A percentile compares a stretch with the other conserved stretches of the same genome.
Conservation (phyloP, 2,329 filamentous ascomycete genomes). For the Torrubiella hemipterigena region DNA sequence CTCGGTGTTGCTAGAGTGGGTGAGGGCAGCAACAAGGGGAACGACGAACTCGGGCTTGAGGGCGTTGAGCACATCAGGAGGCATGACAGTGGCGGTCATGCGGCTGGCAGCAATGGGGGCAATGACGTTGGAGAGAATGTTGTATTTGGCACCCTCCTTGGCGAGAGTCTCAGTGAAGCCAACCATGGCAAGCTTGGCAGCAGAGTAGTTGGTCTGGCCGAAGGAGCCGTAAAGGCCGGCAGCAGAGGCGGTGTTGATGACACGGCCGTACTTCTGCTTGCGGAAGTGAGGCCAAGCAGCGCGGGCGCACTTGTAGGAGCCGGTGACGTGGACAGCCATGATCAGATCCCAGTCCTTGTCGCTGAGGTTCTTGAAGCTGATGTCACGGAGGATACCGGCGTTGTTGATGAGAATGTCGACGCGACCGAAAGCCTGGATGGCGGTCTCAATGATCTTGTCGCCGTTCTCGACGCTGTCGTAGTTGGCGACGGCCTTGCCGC, state of each 20-base stretch:
- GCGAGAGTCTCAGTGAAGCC: constrained; percentile 97
- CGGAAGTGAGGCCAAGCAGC: constrained; percentile 96
- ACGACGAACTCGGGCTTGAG: constrained; percentile 93
- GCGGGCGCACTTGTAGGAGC: constrained; percentile 87
- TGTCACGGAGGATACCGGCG: constrained; percentile 84
- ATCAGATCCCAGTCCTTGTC: constrained; percentile 95
- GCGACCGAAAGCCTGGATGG: constrained; percentile 69
- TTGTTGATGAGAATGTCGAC: constrained; percentile 97
- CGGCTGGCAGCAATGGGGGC: constrained; percentile 85
- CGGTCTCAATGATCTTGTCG: constrained; percentile 86
- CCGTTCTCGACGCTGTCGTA: constrained; percentile 92
- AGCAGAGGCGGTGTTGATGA: constrained; percentile 96
- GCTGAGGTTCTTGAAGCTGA: constrained; percentile 98
- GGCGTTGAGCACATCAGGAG: constrained; percentile 75
- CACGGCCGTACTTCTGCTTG: constrained; percentile 94
- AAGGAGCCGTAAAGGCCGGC: constrained; percentile 93
- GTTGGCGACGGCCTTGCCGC: constrained; percentile 94
- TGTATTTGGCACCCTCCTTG: constrained; percentile 96
- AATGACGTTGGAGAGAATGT: constrained; percentile 91
- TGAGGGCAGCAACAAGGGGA: constrained; percentile 77
- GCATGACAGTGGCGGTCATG: constrained; percentile 94
- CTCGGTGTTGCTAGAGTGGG: constrained; percentile 80
- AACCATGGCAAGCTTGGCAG: constrained; percentile 88
- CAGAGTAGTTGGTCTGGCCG: constrained; percentile 93
- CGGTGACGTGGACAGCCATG: constrained; percentile 82